A percentile compares a stretch with the other conserved stretches of the same genome.
These are phyloP conservation scores for Lentinula raphanica DNA, from an alignment of 768 basidiomycete species.

Conservation along the genomic window DNA sequence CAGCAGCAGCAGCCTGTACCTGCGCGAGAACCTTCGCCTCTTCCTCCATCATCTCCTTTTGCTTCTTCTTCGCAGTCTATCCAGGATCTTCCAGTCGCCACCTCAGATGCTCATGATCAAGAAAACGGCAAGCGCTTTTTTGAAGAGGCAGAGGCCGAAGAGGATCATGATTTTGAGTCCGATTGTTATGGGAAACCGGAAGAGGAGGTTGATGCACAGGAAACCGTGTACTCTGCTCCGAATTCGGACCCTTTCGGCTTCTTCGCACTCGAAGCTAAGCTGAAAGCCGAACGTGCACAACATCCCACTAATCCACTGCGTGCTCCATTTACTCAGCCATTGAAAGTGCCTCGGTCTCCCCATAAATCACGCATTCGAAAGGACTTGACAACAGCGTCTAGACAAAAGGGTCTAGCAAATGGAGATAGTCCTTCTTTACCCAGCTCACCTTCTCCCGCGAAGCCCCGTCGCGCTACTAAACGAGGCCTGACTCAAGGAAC, in stretches of 20 bases:
- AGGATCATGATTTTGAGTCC: slow-evolving; percentile 5
- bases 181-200: slow-evolving; percentile 9
- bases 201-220: slow-evolving; percentile 9
- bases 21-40: slow-evolving; percentile 17
- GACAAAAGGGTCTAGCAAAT: background rate
- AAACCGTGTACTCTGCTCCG: background rate
- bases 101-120: background rate
- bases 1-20: too few species aligned
- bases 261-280: slow-evolving; percentile 45
- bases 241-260: slow-evolving; percentile 55
- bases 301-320: background rate
- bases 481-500: background rate
- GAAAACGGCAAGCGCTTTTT: background rate
- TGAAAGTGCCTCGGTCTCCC: slow-evolving; percentile 4
- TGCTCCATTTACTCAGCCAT: background rate
- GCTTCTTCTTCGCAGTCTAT: slow-evolving; percentile 16
- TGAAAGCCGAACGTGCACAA: slow-evolving; percentile 37
- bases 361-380: slow-evolving; percentile 7
- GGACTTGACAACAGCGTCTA: background rate
- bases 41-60: slow-evolving; percentile 28
- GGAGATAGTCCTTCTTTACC: background rate
- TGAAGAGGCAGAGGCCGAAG: background rate
- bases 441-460: slow-evolving; percentile 9
- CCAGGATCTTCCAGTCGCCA: background rate
- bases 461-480: slow-evolving; percentile 2